Conservation (phyloP, 108 stramenopile species). For the Parietichytrium sp. region DNA sequence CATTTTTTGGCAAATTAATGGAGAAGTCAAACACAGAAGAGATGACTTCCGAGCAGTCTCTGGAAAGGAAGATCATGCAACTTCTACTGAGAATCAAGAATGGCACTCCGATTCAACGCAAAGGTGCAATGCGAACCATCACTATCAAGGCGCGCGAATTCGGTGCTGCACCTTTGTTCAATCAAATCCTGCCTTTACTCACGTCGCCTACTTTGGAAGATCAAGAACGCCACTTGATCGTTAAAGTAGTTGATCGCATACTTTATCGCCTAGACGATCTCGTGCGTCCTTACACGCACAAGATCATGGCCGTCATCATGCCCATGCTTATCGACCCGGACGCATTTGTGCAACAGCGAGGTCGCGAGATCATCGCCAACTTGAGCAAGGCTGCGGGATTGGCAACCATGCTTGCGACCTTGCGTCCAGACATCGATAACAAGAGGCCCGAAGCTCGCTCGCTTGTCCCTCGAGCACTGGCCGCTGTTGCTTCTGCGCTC, state of each 20-base stretch:
- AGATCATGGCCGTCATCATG: constrained; percentile 94
- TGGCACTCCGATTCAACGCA: constrained; percentile 95
- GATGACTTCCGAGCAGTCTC: constrained; percentile 75
- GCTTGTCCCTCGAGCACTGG: constrained; percentile 94
- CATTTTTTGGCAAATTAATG: constrained; percentile 93
- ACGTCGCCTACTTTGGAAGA: constrained; percentile 97
- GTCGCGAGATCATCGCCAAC: constrained; percentile 97
- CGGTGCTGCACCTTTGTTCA: constrained; percentile 93
- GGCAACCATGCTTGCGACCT: constrained; percentile 98
- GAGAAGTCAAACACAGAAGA: constrained; percentile 63
- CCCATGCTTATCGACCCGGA: constrained; percentile 98
- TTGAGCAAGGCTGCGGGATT: constrained; percentile 97
- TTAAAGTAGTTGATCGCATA: constrained; percentile 98
- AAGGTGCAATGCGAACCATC: constrained; percentile 96
- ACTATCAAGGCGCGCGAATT: constrained; percentile 88
- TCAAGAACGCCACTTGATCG: constrained; percentile 95
- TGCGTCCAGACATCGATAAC: constrained; percentile 99
- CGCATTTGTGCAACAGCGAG: constrained; percentile 96
- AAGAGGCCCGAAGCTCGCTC: constrained; percentile 96
- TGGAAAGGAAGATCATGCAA: constrained; percentile 81
- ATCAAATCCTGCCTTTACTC: constrained; percentile 91
- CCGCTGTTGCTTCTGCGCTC: constrained; percentile 95
- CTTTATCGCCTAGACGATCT: constrained; percentile 95
- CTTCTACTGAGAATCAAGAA: constrained; percentile 94
- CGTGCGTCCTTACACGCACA: constrained; percentile 91